phyloP scores from a whole-genome alignment of 257 asterid species.

The Datura wrightii region DNA sequence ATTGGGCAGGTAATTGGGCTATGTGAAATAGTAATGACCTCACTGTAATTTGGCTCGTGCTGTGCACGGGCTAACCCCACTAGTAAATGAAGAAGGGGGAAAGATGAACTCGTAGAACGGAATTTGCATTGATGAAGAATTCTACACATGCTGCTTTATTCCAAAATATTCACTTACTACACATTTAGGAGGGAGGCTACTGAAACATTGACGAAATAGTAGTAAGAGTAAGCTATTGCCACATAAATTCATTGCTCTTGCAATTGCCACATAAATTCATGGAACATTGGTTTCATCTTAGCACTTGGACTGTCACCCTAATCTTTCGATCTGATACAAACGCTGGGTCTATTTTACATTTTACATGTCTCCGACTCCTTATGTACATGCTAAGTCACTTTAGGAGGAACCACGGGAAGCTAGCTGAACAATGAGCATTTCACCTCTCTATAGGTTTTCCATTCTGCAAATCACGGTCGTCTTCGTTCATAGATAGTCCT shows the following conservation, averaged over 20 bases:
- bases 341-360: background rate
- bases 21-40: too few species aligned
- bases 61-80: too few species aligned
- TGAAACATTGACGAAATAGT: background rate
- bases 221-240: background rate
- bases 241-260: background rate
- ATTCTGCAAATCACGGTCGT: conserved; percentile 36
- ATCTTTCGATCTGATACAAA: background rate
- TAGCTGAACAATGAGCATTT: background rate
- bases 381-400: background rate
- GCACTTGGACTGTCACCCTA: background rate
- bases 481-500: conserved; percentile 34
- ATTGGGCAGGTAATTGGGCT: too few species aligned
- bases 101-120: too few species aligned
- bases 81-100: too few species aligned
- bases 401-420: background rate
- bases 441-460: conserved; percentile 35
- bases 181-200: too few species aligned
- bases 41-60: too few species aligned
- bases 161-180: too few species aligned
- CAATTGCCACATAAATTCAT: background rate
- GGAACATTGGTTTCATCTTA: background rate
- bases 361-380: background rate
- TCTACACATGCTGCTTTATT: too few species aligned
- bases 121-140: too few species aligned